phyloP scores from a whole-genome alignment of 495 filamentous ascomycete genomes.

The Collariella sp. region DNA sequence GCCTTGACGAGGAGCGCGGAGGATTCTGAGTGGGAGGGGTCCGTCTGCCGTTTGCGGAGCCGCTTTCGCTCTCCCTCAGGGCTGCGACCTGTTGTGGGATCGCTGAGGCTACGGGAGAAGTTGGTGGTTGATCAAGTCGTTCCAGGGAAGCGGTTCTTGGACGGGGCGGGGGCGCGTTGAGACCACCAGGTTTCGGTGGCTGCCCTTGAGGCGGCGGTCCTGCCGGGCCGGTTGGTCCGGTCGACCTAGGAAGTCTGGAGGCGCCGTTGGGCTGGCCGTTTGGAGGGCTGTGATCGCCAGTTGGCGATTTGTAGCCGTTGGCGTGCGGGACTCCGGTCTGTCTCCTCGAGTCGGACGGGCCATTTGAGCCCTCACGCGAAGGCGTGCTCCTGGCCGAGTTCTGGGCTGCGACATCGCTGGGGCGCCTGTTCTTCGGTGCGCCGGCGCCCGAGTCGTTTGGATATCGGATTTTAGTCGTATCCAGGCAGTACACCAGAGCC shows the following conservation, averaged over 20 bases:
- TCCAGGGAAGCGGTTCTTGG: conserved; percentile 36
- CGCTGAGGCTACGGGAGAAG: conserved; percentile 47
- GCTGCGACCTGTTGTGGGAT: conserved; percentile 38
- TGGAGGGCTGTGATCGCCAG: conserved; percentile 27
- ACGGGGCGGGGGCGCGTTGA: conserved; percentile 23
- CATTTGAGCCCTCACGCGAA: conserved; percentile 57
- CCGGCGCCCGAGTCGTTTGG: conserved; percentile 65
- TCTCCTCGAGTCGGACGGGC: conserved; percentile 48
- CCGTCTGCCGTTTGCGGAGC: conserved; percentile 47
- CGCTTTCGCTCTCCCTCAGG: conserved; percentile 36
- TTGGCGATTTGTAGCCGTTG: conserved; percentile 28
- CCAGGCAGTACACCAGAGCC: conserved; percentile 80
- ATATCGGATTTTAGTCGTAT: conserved; percentile 93
- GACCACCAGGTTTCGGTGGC: conserved; percentile 56
- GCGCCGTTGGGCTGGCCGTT: conserved; percentile 27
- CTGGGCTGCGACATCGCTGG: conserved; percentile 31
- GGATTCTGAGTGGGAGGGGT: conserved; percentile 45
- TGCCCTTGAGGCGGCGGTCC: conserved; percentile 85
- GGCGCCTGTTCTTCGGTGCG: conserved; percentile 33
- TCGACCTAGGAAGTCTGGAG: conserved; percentile 60
- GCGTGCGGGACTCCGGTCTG: conserved; percentile 38
- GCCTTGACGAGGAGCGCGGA: conserved; percentile 21
- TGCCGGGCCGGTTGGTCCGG: conserved; percentile 59
- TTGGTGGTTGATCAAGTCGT: conserved; percentile 25
- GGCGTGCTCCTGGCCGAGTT: conserved; percentile 32